phyloP scores from a whole-genome alignment of 192 early-diverging fungal species.

The Oehlia diaphana region DNA sequence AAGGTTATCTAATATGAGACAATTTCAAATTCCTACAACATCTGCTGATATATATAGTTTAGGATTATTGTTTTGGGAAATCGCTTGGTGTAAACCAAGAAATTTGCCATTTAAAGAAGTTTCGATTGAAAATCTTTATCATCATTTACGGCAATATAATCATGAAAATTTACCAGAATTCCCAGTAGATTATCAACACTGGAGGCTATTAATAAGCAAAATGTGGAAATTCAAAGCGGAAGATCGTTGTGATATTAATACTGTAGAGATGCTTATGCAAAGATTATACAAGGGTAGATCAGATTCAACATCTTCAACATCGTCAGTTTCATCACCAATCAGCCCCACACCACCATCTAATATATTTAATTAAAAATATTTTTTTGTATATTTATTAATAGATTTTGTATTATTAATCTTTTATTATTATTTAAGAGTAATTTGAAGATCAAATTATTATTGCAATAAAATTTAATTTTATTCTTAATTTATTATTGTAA shows the following conservation, averaged over 20 bases:
- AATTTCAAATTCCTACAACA: not conserved
- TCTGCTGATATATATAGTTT: not conserved
- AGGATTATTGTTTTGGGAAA: not conserved
- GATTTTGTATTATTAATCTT: too few species aligned
- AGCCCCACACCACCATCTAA: too few species aligned
- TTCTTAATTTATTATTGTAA: too few species aligned
- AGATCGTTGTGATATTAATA: not conserved
- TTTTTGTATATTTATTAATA: too few species aligned
- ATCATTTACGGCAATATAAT: not conserved
- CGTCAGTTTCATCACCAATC: not conserved
- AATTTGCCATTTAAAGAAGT: not conserved
- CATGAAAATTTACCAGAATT: not conserved
- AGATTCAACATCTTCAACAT: not conserved
- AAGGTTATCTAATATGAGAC: not conserved
- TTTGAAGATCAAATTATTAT: too few species aligned
- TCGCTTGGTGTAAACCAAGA: not conserved
- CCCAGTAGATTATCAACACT: not conserved
- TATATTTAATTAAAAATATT: too few species aligned
- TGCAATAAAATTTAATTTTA: too few species aligned
- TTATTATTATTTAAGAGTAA: too few species aligned
- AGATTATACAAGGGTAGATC: not conserved
- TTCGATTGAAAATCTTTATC: not conserved
- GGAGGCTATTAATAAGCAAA: not conserved
- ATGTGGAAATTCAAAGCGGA: not conserved
- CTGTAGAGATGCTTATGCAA: not conserved